Base-by-base conservation (phyloP, 2,329 filamentous ascomycete species). In the Alternaria ethzedia region DNA sequence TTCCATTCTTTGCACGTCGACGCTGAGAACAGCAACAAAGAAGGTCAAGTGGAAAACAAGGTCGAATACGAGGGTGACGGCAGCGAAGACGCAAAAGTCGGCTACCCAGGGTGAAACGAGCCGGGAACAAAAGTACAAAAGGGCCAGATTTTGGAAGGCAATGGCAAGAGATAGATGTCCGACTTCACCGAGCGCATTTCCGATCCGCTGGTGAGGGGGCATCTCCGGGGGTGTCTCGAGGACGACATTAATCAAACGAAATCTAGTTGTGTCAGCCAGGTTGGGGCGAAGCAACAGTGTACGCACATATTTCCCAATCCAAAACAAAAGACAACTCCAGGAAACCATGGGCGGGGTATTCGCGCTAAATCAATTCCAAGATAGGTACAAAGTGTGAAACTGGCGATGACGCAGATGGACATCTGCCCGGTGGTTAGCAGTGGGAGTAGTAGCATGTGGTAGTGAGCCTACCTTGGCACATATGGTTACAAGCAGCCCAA, bases 1-100 rank as follows among this genome's bases (percentile, higher is more conserved):
- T 80, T 95, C 92, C 61, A 91, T 88, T 69, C 92, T 86, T 21
- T 89, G 87, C 10, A 95, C 91, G 76, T 95, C 92, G 46, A 95
- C 89, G 72, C 91, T 94, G 23, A 95, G 82, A 12, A 95, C 91
- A 1, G 91, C 88, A 4, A 94, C 83, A 73, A 95, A 94, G 80
- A 94, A 94, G 0, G 91, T 94, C 8, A 92, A 86, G 21, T 94
- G 84, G 72, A 91, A 94, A 72, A 94, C 89, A 65, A 91, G 91
- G 78, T 95, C 92, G 71, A 94, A 90, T 1, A 91, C 80, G 13
- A 93, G 87, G 1, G 91, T 92, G 55, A 94, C 87, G 3, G 89
- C 89, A 4, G 90, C 89, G 76, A 94, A 95, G 1, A 86, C 87
- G 79, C 92, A 94, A 71, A 94, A 94, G 0, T 89, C 90, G 1